Evolutionary conservation across 2,329 filamentous ascomycete genomes (phyloP).

Genomic region (Colletotrichum kahawae): DNA sequence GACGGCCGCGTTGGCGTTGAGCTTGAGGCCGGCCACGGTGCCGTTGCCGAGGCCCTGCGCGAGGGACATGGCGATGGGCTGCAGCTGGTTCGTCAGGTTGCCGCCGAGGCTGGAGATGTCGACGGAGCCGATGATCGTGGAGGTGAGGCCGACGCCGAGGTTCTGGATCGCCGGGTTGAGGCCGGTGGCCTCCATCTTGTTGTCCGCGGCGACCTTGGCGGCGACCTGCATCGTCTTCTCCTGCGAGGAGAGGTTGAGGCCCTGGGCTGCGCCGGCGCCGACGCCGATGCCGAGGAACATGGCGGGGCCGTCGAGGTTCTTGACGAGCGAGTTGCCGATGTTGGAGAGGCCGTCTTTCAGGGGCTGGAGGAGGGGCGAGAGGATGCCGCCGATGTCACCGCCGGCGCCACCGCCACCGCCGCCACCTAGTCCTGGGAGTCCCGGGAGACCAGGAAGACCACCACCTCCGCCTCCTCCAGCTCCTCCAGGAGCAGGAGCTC

Average conservation of each 20-base stretch:
- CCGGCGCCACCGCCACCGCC: neutral
- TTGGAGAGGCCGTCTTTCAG: slow-evolving; percentile 15
- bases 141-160: slow-evolving; percentile 31
- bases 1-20: slow-evolving; percentile 17
- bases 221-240: slow-evolving; percentile 16
- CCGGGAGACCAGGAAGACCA: neutral
- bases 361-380: slow-evolving; percentile 8
- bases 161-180: slow-evolving; percentile 34
- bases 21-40: slow-evolving; percentile 26
- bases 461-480: neutral
- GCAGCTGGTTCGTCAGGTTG: slow-evolving; percentile 19
- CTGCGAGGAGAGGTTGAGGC: slow-evolving; percentile 24
- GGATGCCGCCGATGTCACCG: neutral
- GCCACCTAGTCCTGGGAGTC: neutral
- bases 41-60: slow-evolving; percentile 28
- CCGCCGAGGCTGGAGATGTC: slow-evolving; percentile 21
- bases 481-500: neutral
- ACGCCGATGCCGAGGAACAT: slow-evolving; percentile 30
- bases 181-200: slow-evolving; percentile 31
- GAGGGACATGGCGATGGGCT: slow-evolving; percentile 25
- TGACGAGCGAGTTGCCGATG: slow-evolving; percentile 10
- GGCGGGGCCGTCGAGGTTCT: slow-evolving; percentile 18
- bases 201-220: slow-evolving; percentile 28
- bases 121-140: slow-evolving; percentile 30
- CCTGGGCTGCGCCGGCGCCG: slow-evolving; percentile 28